A percentile compares a stretch with the other conserved stretches of the same genome.
Evolutionary conservation across 192 early-diverging fungal species (phyloP).

Genomic region (Coemansia sp.): DNA sequence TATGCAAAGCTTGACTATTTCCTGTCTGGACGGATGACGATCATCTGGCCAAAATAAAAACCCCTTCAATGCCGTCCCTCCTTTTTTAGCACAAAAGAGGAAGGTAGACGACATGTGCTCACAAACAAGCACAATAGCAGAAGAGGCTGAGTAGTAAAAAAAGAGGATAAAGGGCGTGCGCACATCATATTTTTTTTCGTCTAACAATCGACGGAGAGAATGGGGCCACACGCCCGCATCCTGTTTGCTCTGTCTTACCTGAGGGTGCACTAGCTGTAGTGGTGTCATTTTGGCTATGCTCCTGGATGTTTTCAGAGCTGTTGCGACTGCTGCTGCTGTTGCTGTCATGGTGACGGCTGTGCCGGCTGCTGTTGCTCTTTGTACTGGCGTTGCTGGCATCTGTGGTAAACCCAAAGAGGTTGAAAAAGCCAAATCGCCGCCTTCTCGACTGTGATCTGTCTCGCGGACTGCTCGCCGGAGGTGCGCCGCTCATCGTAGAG

Average conservation of each 20-base stretch:
- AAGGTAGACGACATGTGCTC: conserved; percentile 3
- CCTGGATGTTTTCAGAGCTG: not conserved
- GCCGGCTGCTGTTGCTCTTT: conserved; percentile 10
- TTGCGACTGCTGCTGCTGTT: conserved; percentile 8
- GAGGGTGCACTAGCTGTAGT: not conserved
- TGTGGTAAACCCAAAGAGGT: conserved; percentile 39
- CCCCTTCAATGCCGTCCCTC: not conserved
- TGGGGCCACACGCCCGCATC: not conserved
- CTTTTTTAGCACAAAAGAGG: not conserved
- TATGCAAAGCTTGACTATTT: not conserved
- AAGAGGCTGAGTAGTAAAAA: not conserved
- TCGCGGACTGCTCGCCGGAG: conserved; percentile 7
- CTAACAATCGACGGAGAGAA: not conserved
- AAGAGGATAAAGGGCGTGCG: not conserved
- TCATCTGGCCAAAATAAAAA: not conserved
- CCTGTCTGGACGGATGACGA: not conserved
- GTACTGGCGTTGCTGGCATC: conserved; percentile 9
- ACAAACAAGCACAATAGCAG: conserved; percentile 2
- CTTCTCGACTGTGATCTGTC: conserved; percentile 26
- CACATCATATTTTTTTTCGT: not conserved
- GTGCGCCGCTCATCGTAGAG: conserved; percentile 19
- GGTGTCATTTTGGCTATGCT: conserved; percentile 3
- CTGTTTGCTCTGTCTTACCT: conserved; percentile 2
- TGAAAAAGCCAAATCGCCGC: conserved; percentile 45
- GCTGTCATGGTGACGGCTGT: not conserved